Percentiles rank a stretch among this genome's conserved stretches.
Evolutionary conservation across 345 rosid genomes (phyloP).

Genomic region (Limnanthes douglasii): DNA sequence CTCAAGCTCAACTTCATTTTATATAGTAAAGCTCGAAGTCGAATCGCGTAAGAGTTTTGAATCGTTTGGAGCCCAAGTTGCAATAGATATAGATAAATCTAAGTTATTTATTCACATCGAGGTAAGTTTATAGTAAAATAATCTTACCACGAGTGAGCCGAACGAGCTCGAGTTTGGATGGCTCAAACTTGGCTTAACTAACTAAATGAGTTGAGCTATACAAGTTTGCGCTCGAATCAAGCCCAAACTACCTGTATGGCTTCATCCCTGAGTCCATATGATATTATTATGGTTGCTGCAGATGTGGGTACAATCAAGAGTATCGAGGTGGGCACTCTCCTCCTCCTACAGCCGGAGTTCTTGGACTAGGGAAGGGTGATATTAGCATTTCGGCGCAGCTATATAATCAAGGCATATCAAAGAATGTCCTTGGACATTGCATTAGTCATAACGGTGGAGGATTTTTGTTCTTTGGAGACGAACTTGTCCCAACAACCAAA

Average conservation of each 20-base stretch:
- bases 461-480: conserved; percentile 65
- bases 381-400: conserved; percentile 59
- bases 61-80: no score
- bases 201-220: no score
- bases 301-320: conserved; percentile 74
- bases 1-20: no score
- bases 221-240: no score
- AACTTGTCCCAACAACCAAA: conserved; percentile 43
- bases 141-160: no score
- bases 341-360: conserved; percentile 58
- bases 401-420: conserved; percentile 17
- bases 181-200: background rate
- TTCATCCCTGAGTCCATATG: no score
- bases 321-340: conserved; percentile 32
- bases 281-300: conserved; percentile 8
- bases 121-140: no score
- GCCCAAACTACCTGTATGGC: no score
- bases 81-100: no score
- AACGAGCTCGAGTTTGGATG: background rate
- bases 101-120: no score
- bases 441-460: conserved; percentile 66
- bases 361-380: conserved; percentile 74
- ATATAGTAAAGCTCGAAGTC: no score
- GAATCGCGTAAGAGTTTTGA: no score
- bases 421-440: conserved; percentile 73